A percentile compares a stretch with the other conserved stretches of the same genome.
phyloP scores from a whole-genome alignment of 2,329 filamentous ascomycete genomes.

The Sclerotinia trifoliorum region DNA sequence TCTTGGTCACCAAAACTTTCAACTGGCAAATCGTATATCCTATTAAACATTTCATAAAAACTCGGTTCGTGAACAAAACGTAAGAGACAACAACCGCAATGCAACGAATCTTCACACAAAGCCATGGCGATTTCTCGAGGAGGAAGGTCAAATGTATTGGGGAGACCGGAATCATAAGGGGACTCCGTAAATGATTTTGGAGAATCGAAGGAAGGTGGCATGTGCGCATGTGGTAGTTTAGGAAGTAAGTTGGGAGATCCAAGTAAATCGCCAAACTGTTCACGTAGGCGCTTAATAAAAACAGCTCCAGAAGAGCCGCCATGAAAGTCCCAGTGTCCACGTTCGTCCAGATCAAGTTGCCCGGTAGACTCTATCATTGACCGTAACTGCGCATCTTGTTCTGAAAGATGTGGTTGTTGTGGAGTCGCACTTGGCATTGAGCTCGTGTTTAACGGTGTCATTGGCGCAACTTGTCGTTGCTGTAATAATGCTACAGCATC shows the following conservation, averaged over 20 bases:
- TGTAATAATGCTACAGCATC: slow-evolving; percentile 71
- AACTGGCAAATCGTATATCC: slow-evolving; percentile 68
- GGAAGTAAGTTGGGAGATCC: slow-evolving; percentile 62
- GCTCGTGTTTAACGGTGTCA: slow-evolving; percentile 26
- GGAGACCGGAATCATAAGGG: slow-evolving; percentile 36
- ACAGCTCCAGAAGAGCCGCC: slow-evolving; percentile 89
- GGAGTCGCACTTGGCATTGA: slow-evolving; percentile 8
- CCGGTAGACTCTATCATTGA: slow-evolving; percentile 96
- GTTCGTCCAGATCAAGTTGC: slow-evolving; percentile 85
- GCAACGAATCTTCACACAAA: slow-evolving; percentile 56
- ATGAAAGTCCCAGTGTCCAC: slow-evolving; percentile 92
- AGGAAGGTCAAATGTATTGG: slow-evolving; percentile 62
- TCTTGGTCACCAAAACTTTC: slow-evolving; percentile 64
- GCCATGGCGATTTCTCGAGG: slow-evolving; percentile 54
- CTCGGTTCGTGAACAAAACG: slow-evolving; percentile 78
- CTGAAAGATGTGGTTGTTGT: slow-evolving; percentile 32
- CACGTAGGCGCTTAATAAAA: slow-evolving; percentile 82
- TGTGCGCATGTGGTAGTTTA: slow-evolving; percentile 45
- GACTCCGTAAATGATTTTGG: slow-evolving; percentile 37
- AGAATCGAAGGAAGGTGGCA: slow-evolving; percentile 34
- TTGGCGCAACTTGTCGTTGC: slow-evolving; percentile 43
- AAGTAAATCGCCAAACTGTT: slow-evolving; percentile 78
- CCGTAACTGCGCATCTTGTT: slow-evolving; percentile 72
- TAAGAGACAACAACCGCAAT: slow-evolving; percentile 57
- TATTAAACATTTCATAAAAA: slow-evolving; percentile 75